phyloP scores from a whole-genome alignment of 192 early-diverging fungal species.

The Geranomyces michiganensis region DNA sequence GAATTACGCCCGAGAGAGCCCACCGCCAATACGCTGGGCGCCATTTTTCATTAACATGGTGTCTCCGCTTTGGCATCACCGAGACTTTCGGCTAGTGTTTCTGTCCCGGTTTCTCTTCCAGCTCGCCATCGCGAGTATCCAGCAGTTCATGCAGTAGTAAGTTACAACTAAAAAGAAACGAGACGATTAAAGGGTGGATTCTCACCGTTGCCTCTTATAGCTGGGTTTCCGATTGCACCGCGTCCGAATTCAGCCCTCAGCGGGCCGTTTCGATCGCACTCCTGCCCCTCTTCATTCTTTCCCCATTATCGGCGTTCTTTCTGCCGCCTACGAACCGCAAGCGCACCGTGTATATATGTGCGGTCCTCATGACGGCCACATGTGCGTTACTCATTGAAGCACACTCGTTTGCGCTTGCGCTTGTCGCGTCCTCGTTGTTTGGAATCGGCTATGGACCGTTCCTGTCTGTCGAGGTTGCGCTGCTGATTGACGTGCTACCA shows the following conservation, averaged over 20 bases:
- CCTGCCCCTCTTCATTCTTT: slow-evolving; percentile 42
- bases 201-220: not conserved
- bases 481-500: slow-evolving; percentile 47
- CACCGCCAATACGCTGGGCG: slow-evolving; percentile 36
- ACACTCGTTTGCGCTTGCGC: slow-evolving; percentile 25
- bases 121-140: slow-evolving; percentile 51
- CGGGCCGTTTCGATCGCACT: slow-evolving; percentile 51
- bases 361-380: slow-evolving; percentile 26
- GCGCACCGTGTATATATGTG: slow-evolving; percentile 29
- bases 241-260: slow-evolving; percentile 24
- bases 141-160: slow-evolving; percentile 54
- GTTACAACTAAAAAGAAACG: slow-evolving; percentile 5
- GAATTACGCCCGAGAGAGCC: not conserved
- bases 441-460: slow-evolving; percentile 43
- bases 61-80: slow-evolving; percentile 35
- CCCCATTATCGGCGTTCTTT: slow-evolving; percentile 44
- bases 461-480: slow-evolving; percentile 35
- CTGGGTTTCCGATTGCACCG: slow-evolving; percentile 52
- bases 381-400: slow-evolving; percentile 26
- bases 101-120: slow-evolving; percentile 50
- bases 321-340: slow-evolving; percentile 28
- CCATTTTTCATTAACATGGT: slow-evolving; percentile 35
- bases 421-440: slow-evolving; percentile 29
- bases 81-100: slow-evolving; percentile 52
- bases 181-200: no score